phyloP scores from a whole-genome alignment of 352 stramenopile genomes.

The Saprolegnia parasitica region DNA sequence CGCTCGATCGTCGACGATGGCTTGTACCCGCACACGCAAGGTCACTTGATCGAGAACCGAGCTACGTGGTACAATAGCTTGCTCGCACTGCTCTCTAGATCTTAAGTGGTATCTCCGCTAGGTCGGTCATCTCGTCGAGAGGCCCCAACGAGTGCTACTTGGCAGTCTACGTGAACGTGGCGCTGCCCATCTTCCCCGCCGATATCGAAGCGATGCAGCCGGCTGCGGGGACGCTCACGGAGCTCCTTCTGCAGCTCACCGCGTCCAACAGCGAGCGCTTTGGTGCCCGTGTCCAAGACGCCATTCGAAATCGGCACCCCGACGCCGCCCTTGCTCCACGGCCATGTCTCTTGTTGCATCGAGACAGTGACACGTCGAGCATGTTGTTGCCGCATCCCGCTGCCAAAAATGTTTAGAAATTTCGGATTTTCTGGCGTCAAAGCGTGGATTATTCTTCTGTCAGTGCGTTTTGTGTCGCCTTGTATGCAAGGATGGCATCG shows the following conservation, averaged over 20 bases:
- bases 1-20: conserved; percentile 6
- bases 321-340: too few species aligned
- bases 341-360: too few species aligned
- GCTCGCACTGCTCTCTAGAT: too few species aligned
- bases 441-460: too few species aligned
- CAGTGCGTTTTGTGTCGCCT: not conserved
- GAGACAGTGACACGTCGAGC: too few species aligned
- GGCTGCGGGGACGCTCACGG: not conserved
- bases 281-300: not conserved
- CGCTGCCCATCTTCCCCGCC: not conserved
- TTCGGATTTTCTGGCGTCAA: too few species aligned
- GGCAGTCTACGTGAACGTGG: not conserved
- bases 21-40: not conserved
- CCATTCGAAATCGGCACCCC: not conserved
- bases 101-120: too few species aligned
- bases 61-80: not conserved
- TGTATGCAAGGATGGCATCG: not conserved
- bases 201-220: not conserved
- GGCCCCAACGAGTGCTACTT: not conserved
- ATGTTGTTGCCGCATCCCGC: too few species aligned
- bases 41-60: conserved; percentile 7
- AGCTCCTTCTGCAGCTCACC: not conserved
- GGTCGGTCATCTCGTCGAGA: not conserved
- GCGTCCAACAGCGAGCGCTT: not conserved
- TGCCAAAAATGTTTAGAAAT: too few species aligned